Evolutionary conservation across 306 rosid genomes (phyloP).

Genomic region (Vigna mungo): DNA sequence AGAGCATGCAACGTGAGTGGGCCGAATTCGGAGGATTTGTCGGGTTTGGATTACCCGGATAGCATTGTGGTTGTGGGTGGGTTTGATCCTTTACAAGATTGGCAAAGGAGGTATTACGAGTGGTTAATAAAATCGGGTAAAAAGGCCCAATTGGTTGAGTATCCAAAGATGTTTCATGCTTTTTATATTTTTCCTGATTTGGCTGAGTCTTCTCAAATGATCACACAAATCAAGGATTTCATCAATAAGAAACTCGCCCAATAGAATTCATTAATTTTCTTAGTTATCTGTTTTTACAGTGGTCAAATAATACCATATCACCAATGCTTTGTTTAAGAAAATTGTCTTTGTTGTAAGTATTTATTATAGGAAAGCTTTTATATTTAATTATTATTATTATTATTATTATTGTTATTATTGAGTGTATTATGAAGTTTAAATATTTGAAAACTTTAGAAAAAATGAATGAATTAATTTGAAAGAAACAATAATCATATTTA

Average conservation of each 20-base stretch:
- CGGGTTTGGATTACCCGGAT: neutral
- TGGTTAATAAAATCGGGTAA: neutral
- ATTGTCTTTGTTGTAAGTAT: no score
- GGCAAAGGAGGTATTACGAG: neutral
- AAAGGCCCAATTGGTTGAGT: neutral
- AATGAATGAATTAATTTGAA: no score
- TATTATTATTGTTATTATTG: no score
- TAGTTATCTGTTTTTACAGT: no score
- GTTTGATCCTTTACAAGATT: neutral
- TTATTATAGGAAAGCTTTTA: no score
- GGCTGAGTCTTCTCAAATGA: neutral
- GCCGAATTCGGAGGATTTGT: constrained; percentile 57
- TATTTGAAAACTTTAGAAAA: no score
- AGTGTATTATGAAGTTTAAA: no score
- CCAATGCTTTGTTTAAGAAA: no score
- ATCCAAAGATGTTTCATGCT: neutral
- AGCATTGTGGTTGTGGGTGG: neutral
- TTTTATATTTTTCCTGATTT: neutral
- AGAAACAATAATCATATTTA: no score
- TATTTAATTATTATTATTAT: no score
- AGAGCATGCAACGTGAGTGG: constrained; percentile 66
- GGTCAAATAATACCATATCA: no score
- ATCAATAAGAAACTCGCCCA: neutral
- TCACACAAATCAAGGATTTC: neutral
- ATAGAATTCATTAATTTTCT: neutral